Base-by-base conservation (phyloP, 2,329 filamentous ascomycete species). In the Fusarium neocosmosporiellum region DNA sequence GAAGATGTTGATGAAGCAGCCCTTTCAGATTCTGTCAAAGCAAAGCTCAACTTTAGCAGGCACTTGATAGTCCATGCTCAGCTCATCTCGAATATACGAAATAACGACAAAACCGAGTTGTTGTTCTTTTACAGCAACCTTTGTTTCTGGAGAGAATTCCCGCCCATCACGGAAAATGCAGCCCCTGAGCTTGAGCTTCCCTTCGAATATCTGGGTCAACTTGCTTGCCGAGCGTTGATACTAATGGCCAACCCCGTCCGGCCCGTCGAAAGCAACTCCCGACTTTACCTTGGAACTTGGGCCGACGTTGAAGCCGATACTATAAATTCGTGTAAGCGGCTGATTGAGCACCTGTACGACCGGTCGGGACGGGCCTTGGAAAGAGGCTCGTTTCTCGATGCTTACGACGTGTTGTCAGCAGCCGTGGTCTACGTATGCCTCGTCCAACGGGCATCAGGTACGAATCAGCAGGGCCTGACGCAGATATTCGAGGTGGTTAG, bases 401-500 rank as follows among this genome's bases (percentile, higher is more conserved):
- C 69, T 16, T 71, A 71, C 36, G 61, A 62, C 5, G 46, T 65
- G 18, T 34, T 71, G 22, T 58, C 69, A n/a, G 69, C 69, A 1
- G 68, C 68, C 0, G 69, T 71, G 0, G 22, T 54, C 1, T 71
- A 71, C 13, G 13, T 71, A 0, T 65, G 59, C 1, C 59, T 71
- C 0, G 37, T 43, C 16, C 68, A 70, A 2, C 22, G 34, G 0
- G 2, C 33, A 20, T 24, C 64, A 0, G 46, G 58, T 3, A n/a
- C 20, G 0, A 57, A 46, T 0, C 69, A 71, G 3, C 22, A 43
- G 4, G 68, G 57, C 5, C 57, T 71, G 18, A 58, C 69, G 0
- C 68, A 71, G 3, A 71, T 48, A 0, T 71, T 71, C 7, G 68
- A 71, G 9, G 41, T 71, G n/a, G 55, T 69, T 16, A 71, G 64